Conservation (phyloP, 1,284 basidiomycete genomes). For the Schizophyllum amplum region DNA sequence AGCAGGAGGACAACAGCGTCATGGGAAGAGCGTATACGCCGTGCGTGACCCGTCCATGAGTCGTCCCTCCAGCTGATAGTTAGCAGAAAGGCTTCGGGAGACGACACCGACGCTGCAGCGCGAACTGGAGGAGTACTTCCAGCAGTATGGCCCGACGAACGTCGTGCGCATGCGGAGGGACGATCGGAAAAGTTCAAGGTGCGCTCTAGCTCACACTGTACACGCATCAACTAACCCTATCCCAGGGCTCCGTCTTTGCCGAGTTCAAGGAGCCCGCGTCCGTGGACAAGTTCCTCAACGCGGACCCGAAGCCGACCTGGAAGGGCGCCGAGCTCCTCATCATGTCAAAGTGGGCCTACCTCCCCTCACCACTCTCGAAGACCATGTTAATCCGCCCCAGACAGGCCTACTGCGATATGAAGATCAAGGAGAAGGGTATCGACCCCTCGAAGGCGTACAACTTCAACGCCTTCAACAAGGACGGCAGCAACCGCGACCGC, state of each 20-base stretch:
- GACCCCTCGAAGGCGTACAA: background rate
- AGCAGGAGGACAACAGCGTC: conserved; percentile 36
- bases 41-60: conserved; percentile 36
- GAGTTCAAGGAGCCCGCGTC: conserved; percentile 78
- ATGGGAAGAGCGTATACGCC: conserved; percentile 81
- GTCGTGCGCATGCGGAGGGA: conserved; percentile 85
- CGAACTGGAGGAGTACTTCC: conserved; percentile 79
- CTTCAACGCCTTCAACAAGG: conserved; percentile 87
- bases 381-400: conserved; percentile 28
- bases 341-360: conserved; percentile 74
- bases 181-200: conserved; percentile 80
- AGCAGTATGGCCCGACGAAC: conserved; percentile 74
- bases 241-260: conserved; percentile 87
- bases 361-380: background rate
- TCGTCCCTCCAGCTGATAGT: background rate
- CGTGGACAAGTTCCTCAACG: conserved; percentile 71
- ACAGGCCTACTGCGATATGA: conserved; percentile 92
- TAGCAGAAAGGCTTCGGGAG: conserved; percentile 79
- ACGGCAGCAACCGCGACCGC: conserved; percentile 44
- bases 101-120: conserved; percentile 67
- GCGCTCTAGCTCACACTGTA: conserved; percentile 6
- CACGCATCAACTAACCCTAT: background rate
- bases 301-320: conserved; percentile 75
- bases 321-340: conserved; percentile 66
- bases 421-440: conserved; percentile 92